phyloP scores from a whole-genome alignment of 2,329 filamentous ascomycete genomes.

The Ceratocystis cacaofunesta region DNA sequence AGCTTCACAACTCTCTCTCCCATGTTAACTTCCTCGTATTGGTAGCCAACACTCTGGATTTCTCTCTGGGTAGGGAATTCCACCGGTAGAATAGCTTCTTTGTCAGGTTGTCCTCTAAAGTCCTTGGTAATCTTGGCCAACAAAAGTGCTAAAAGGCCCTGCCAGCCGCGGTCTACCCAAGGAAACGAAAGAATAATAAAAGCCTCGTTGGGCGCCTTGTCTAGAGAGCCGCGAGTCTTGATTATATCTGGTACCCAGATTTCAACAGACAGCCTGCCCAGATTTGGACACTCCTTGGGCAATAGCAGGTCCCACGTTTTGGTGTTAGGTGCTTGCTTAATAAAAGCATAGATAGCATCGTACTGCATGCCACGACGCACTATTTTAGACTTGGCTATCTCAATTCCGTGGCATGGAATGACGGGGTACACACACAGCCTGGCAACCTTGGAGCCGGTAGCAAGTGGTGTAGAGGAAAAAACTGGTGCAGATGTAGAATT shows the following conservation, averaged over 20 bases:
- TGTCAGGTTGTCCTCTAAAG: conserved; percentile 37
- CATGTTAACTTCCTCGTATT: conserved; percentile 45
- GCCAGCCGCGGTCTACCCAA: conserved; percentile 29
- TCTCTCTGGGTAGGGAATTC: conserved; percentile 42
- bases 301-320: conserved; percentile 16
- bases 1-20: conserved; percentile 44
- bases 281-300: conserved; percentile 18
- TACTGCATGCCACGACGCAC: conserved; percentile 57
- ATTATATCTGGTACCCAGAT: conserved; percentile 53
- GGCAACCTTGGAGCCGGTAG: conserved; percentile 35
- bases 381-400: conserved; percentile 50
- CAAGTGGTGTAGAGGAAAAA: not conserved
- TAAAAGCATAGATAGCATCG: conserved; percentile 74
- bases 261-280: conserved; percentile 55
- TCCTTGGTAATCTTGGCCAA: conserved; percentile 39
- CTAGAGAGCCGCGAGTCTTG: conserved; percentile 36
- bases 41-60: conserved; percentile 44
- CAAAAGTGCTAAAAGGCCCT: conserved; percentile 33
- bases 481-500: not conserved
- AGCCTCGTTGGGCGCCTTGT: conserved; percentile 27
- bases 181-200: conserved; percentile 56
- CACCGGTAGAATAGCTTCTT: conserved; percentile 52
- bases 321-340: conserved; percentile 40
- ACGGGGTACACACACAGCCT: conserved; percentile 62
- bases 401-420: conserved; percentile 67